phyloP scores from a whole-genome alignment of 2,329 filamentous ascomycete species.

The Lecanosticta acicola region DNA sequence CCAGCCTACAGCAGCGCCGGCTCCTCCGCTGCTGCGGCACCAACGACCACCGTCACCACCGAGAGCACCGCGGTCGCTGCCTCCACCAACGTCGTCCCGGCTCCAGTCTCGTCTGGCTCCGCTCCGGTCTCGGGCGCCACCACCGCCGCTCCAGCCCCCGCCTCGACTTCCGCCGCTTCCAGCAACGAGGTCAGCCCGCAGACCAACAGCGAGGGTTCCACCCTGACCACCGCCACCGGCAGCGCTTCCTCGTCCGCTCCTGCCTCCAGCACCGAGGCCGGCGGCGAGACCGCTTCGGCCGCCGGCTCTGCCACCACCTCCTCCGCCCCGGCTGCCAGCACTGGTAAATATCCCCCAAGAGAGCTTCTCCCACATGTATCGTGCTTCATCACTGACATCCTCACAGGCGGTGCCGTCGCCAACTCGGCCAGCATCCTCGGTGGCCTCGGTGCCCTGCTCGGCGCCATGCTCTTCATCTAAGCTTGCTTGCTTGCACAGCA shows the following conservation, averaged over 20 bases:
- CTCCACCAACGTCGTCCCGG: slow-evolving; percentile 4
- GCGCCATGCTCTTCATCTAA: slow-evolving; percentile 21
- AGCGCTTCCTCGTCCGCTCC: slow-evolving; percentile 10
- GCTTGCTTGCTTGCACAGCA: too few relatives aligned
- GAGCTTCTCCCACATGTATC: too few relatives aligned
- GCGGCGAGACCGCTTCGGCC: slow-evolving; percentile 11
- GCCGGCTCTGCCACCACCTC: slow-evolving; percentile 12
- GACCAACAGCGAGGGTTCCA: not conserved
- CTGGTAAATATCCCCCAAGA: too few relatives aligned
- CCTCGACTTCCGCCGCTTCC: slow-evolving; percentile 1
- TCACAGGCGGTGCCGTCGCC: slow-evolving; percentile 9
- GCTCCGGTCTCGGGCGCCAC: not conserved
- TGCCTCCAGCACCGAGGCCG: slow-evolving; percentile 8
- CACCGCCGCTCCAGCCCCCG: not conserved
- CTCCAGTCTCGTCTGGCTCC: slow-evolving; percentile 1
- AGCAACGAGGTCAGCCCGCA: slow-evolving; percentile 8
- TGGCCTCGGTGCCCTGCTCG: slow-evolving; percentile 19
- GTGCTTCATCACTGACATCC: too few relatives aligned
- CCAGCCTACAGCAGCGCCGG: slow-evolving; percentile 6
- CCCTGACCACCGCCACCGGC: slow-evolving; percentile 4
- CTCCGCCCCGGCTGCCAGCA: slow-evolving; percentile 9
- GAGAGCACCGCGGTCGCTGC: slow-evolving; percentile 7
- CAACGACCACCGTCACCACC: slow-evolving; percentile 6
- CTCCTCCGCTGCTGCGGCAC: slow-evolving; percentile 1
- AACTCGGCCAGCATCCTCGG: slow-evolving; percentile 12